phyloP scores from a whole-genome alignment of 2,329 filamentous ascomycete genomes.

The Alternaria sp. region DNA sequence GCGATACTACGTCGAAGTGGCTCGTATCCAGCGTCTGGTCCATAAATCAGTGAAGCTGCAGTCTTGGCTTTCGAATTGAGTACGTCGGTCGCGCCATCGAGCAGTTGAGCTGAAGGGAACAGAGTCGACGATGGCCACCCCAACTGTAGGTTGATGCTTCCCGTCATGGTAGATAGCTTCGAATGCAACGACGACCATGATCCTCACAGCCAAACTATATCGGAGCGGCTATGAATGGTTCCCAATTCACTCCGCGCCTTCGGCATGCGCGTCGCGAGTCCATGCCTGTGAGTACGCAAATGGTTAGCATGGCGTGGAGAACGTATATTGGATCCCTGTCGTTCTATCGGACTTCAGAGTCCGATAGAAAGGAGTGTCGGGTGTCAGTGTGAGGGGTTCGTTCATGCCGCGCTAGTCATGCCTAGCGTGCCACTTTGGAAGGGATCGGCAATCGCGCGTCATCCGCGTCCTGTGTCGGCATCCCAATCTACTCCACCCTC shows the following conservation, averaged over 20 bases:
- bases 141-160: constrained; percentile 68
- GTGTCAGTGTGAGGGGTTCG: background rate
- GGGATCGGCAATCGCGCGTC: constrained; percentile 7
- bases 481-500: constrained; percentile 1
- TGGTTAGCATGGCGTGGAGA: background rate
- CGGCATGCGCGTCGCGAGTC: too few relatives aligned
- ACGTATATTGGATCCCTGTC: background rate
- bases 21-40: constrained; percentile 75
- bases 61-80: constrained; percentile 66
- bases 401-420: background rate
- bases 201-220: background rate
- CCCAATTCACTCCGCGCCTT: too few relatives aligned
- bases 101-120: constrained; percentile 68
- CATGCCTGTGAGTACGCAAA: too few relatives aligned
- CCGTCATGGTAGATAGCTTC: constrained; percentile 5
- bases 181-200: background rate
- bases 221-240: too few relatives aligned
- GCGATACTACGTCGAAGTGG: constrained; percentile 74
- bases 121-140: constrained; percentile 71
- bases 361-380: background rate
- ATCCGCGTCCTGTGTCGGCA: constrained; percentile 1
- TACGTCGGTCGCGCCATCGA: constrained; percentile 64
- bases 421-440: background rate
- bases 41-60: constrained; percentile 73
- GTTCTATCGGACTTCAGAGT: background rate